These are phyloP conservation scores for Hypholoma sublateritium DNA, from an alignment of 768 basidiomycete species.

Conservation along the genomic window DNA sequence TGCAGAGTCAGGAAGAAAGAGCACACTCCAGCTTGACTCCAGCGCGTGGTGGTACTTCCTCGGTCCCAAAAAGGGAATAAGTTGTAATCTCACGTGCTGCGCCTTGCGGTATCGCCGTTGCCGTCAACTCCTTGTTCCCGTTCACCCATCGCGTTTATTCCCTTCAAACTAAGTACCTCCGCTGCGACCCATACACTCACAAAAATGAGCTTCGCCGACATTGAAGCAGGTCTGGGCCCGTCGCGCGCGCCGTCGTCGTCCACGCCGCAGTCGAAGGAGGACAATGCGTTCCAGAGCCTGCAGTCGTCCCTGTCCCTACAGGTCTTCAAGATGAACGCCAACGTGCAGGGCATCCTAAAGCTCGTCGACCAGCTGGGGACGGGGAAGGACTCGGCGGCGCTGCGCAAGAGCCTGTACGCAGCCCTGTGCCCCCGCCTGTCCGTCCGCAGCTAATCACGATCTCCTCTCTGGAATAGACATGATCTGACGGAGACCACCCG, in stretches of 20 bases:
- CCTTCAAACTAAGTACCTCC: not conserved
- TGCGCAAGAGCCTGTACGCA: conserved; percentile 84
- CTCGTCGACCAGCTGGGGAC: conserved; percentile 97
- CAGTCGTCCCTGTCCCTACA: conserved; percentile 86
- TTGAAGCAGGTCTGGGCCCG: conserved; percentile 46
- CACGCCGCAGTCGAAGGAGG: conserved; percentile 52
- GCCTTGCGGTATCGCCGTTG: not conserved
- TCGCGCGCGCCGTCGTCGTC: conserved; percentile 31
- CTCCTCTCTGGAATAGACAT: conserved; percentile 52
- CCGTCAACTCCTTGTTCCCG: not conserved
- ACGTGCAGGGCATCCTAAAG: conserved; percentile 93
- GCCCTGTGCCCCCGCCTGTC: not conserved
- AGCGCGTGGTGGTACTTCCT: too few relatives aligned
- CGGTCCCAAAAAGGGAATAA: not conserved
- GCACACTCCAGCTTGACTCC: too few relatives aligned
- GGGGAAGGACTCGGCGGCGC: conserved; percentile 68
- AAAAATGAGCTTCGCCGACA: conserved; percentile 57
- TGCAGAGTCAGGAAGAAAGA: too few relatives aligned
- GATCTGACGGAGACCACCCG: conserved; percentile 94
- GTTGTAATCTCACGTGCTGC: conserved; percentile 1
- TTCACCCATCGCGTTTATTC: not conserved
- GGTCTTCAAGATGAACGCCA: conserved; percentile 98
- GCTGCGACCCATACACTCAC: not conserved
- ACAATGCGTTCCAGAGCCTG: conserved; percentile 71
- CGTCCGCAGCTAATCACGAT: not conserved